Conservation (phyloP, 2,329 filamentous ascomycete species). For the Westerdykella ornata region DNA sequence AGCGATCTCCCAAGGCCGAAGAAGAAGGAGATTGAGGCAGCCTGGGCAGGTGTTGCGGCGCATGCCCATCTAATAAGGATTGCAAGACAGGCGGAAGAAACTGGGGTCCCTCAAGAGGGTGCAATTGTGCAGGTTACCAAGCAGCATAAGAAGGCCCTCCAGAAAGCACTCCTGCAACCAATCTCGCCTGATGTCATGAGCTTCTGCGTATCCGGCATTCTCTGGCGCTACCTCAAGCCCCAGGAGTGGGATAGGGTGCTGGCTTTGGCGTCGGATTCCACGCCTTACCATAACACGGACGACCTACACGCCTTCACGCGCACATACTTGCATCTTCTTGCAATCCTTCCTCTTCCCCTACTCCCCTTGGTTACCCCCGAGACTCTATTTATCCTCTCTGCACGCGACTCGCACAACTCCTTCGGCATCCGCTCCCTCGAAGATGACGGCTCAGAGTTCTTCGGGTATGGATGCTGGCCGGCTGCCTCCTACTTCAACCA, state of each 20-base stretch:
- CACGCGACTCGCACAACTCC: constrained; percentile 42
- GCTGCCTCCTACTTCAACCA: constrained; percentile 47
- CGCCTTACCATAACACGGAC: constrained; percentile 37
- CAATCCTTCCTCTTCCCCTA: constrained; percentile 35
- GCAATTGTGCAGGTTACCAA: constrained; percentile 22
- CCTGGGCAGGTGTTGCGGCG: constrained; percentile 20
- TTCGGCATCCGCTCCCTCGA: constrained; percentile 43
- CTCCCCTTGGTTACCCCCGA: constrained; percentile 30
- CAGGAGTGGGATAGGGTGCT: constrained; percentile 29
- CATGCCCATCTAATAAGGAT: constrained; percentile 25
- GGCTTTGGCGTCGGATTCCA: constrained; percentile 37
- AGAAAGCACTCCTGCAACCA: constrained; percentile 23
- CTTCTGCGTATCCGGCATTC: constrained; percentile 39
- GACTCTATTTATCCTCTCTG: constrained; percentile 31
- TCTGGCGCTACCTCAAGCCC: constrained; percentile 29
- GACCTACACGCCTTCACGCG: constrained; percentile 38
- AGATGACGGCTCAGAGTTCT: constrained; percentile 44
- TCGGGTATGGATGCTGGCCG: constrained; percentile 45
- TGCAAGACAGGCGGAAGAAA: constrained; percentile 12
- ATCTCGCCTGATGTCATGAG: constrained; percentile 37
- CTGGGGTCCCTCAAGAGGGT: neutral
- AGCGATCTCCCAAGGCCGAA: constrained; percentile 22
- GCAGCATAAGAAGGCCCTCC: constrained; percentile 27
- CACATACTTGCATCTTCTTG: constrained; percentile 41
- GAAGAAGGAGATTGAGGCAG: constrained; percentile 20